phyloP scores from a whole-genome alignment of 2,329 filamentous ascomycete species.

The Colletotrichum nymphaeae region DNA sequence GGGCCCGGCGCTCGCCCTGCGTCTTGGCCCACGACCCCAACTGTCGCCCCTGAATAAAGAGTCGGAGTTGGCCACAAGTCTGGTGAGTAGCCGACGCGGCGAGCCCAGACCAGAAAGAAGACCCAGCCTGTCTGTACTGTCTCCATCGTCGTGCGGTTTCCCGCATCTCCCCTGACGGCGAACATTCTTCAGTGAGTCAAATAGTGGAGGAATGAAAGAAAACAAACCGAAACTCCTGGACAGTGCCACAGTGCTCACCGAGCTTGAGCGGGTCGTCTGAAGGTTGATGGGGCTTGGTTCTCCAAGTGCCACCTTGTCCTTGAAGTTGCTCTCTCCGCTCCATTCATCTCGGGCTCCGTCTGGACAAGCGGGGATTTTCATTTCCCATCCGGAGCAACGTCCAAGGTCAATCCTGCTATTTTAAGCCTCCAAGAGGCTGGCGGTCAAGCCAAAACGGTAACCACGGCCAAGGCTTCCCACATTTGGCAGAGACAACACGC shows the following conservation, averaged over 20 bases:
- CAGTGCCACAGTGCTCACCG: background rate
- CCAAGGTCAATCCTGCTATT: constrained; percentile 30
- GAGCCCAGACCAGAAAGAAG: background rate
- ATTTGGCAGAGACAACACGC: constrained; percentile 4
- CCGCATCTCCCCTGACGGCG: background rate
- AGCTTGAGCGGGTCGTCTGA: constrained; percentile 22
- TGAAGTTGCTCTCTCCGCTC: constrained; percentile 9
- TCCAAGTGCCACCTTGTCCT: constrained; percentile 17
- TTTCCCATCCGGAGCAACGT: constrained; percentile 18
- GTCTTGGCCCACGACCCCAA: background rate
- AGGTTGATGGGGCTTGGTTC: constrained; percentile 21
- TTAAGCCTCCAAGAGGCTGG: constrained; percentile 3
- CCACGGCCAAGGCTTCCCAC: constrained; percentile 10
- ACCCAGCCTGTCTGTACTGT: background rate
- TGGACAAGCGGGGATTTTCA: constrained; percentile 25
- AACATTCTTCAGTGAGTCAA: constrained; percentile 17
- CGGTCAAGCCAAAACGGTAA: constrained; percentile 16
- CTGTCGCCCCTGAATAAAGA: background rate
- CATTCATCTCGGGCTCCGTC: constrained; percentile 18
- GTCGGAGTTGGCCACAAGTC: background rate
- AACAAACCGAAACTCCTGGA: constrained; percentile 8
- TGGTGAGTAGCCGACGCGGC: background rate
- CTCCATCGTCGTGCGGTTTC: background rate
- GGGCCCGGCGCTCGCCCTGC: constrained; percentile 6
- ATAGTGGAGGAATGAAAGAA: background rate